Conservation (phyloP, 345 rosid species). For the Eutrema japonicum region DNA sequence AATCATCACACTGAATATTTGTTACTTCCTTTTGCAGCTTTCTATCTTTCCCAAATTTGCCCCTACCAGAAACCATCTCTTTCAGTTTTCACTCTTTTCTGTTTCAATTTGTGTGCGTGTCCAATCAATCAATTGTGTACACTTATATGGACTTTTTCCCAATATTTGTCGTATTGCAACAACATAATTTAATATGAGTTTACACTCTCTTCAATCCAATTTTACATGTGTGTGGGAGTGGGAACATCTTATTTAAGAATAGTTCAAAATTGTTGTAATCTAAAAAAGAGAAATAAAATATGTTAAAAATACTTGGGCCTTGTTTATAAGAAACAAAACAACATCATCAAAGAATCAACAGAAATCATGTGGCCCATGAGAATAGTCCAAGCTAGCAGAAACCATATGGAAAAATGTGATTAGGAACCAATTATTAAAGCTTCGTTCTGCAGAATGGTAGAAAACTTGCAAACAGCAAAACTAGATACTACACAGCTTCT, state of each 20-base stretch:
- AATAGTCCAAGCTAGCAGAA: not conserved
- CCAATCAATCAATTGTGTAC: constrained; percentile 22
- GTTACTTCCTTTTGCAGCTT: constrained; percentile 8
- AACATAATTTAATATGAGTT: not conserved
- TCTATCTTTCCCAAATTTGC: constrained; percentile 26
- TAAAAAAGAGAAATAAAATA: not conserved
- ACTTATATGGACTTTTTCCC: constrained; percentile 16
- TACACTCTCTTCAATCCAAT: not conserved
- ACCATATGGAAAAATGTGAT: not conserved
- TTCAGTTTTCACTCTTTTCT: not conserved
- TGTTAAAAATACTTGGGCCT: not conserved
- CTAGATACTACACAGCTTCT: constrained; percentile 1
- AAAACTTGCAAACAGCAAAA: not conserved
- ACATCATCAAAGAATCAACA: not conserved
- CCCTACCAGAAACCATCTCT: constrained; percentile 18
- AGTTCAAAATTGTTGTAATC: not conserved
- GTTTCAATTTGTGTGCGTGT: not conserved
- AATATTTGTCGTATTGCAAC: not conserved
- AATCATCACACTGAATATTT: constrained; percentile 2
- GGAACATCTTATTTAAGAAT: not conserved
- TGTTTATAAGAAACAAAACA: not conserved
- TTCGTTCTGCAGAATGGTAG: not conserved
- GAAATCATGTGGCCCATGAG: too few relatives aligned
- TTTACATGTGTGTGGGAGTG: not conserved
- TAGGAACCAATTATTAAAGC: constrained; percentile 4